Percentiles rank a stretch among this genome's conserved stretches.
Conservation (phyloP, 768 basidiomycete genomes). For the Piloderma croceum region DNA sequence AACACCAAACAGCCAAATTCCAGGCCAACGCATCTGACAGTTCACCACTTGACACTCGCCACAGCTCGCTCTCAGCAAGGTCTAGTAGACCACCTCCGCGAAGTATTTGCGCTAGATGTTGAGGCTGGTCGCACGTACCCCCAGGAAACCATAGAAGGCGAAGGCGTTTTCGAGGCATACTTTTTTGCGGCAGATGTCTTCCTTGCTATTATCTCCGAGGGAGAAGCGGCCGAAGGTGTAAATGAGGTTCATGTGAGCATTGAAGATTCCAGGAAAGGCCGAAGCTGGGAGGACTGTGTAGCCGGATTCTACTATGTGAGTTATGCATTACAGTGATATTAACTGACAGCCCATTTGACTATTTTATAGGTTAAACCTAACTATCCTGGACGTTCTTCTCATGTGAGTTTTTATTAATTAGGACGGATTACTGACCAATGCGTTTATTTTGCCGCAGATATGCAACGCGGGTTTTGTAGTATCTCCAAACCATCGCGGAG, state of each 20-base stretch:
- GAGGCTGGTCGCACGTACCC: slow-evolving; percentile 80
- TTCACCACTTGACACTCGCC: slow-evolving; percentile 46
- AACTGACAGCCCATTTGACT: not conserved
- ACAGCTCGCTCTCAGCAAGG: slow-evolving; percentile 38
- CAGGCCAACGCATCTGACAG: too few relatives aligned
- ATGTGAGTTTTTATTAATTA: slow-evolving; percentile 48
- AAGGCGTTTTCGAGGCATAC: slow-evolving; percentile 60
- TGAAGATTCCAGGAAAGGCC: slow-evolving; percentile 38
- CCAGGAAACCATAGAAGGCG: slow-evolving; percentile 58
- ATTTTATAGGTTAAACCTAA: slow-evolving; percentile 69
- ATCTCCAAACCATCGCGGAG: slow-evolving; percentile 52
- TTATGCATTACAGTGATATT: slow-evolving; percentile 10
- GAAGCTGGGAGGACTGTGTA: slow-evolving; percentile 63
- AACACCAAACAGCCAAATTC: too few relatives aligned
- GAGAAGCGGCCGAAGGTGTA: slow-evolving; percentile 18
- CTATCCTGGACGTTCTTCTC: slow-evolving; percentile 85
- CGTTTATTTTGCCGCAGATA: slow-evolving; percentile 39
- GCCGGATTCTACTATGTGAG: slow-evolving; percentile 77
- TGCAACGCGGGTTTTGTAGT: slow-evolving; percentile 91
- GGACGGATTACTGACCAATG: not conserved
- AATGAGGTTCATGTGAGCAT: slow-evolving; percentile 1
- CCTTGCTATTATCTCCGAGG: slow-evolving; percentile 45
- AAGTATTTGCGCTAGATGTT: slow-evolving; percentile 66
- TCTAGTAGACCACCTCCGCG: slow-evolving; percentile 55
- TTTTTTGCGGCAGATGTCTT: slow-evolving; percentile 77